Base-by-base conservation (phyloP, 1,139 yeast genomes). In the Nakaseomyces delphensis region DNA sequence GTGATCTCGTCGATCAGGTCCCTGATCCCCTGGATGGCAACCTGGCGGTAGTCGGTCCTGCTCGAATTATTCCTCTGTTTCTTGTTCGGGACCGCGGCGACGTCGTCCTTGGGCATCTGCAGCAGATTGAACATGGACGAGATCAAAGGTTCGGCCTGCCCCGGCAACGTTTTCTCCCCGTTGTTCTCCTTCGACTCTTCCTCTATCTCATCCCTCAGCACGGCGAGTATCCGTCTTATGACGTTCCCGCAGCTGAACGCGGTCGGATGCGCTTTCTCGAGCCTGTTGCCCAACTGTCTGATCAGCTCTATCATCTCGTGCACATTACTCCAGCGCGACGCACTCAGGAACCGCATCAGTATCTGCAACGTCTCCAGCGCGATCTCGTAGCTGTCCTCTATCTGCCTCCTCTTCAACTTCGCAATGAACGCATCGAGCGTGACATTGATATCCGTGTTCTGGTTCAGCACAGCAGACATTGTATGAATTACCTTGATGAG, bases 1-100 rank as follows among this genome's bases (percentile, higher is more conserved):
- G 83, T 74, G 45, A 93, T 84, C 63, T 93, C 99, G 63, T 91
- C 98, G 45, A 87, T 79, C 47, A 93, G 73, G 55, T 87, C 96
- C 59, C 87, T 82, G 48, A 93, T 89, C 3, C 96, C 96, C 63
- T 91, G 97, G 46, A 91, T 89, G 30, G 89, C 82, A 33, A 86
- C 80, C 5, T 96, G 85, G 57, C 95, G 76, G 57, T 84, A 74
- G 57, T 86, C 96, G 49, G 58, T 50, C 61, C 56, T 62, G 55
- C 45, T 51, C 54, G 49, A 63, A 48, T 62, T 66, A 39, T 30
- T 18, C 16, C 31, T 20, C 55, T 58, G 36, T 56, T 59, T 45
- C 59, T 57, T 29, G 23, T 38, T 36, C 28, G 40, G 39, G 50
- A 51, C 48, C 49, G 47, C 43, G 51, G 55, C 44, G 51, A 47